Evolutionary conservation across 192 early-diverging fungal genomes (phyloP), one percentile per base, ranked within the genome.

Genomic region (Backusella psychrophila): DNA sequence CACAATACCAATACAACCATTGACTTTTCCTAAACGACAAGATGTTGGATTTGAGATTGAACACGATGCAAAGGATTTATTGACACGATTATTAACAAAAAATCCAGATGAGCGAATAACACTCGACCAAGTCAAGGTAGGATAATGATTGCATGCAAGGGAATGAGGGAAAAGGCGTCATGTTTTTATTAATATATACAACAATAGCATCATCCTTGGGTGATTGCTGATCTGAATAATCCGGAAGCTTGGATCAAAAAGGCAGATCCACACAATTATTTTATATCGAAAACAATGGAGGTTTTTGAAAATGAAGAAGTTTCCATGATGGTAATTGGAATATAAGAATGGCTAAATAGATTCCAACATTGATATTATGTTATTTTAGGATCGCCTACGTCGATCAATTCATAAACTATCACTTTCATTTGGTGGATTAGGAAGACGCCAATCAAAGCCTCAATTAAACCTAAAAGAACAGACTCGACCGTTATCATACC

Each of bases 61-160:
- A 33, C 77, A 81, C 0, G 80, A 86, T 12, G 80, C 98, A 63
- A 86, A 87, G 70, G 94, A 98, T 83, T 81, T 99, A 39, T 80
- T 99, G 6, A 69, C 69, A 11, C 75, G 88, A 42, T 75, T 99
- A 39, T 79, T 99, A 33, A 95, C 96, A 80, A 99, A 99, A 83
- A 92, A 99, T 82, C 96, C 96, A 35, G 77, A 83, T 41, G 91
- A 90, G 52, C 89, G 98, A 12, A 95, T 98, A 23, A 94, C 92
- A 9, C 85, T 99, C 56, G 91, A 93, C 29, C 90, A 97, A 83
- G 93, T 98, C 39, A 98, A 97, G 87, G 91, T 89, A 78, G 68
- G 44, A 5, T 39, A 1, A 39, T 12, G 3, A 12, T 33, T 1
- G 2, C 33, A 33, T 12, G 11, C 38, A 39, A 39, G 38, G 3